A percentile compares a stretch with the other conserved stretches of the same genome.
Evolutionary conservation across 1,284 basidiomycete genomes (phyloP).

Genomic region (Marasmius fiardii): DNA sequence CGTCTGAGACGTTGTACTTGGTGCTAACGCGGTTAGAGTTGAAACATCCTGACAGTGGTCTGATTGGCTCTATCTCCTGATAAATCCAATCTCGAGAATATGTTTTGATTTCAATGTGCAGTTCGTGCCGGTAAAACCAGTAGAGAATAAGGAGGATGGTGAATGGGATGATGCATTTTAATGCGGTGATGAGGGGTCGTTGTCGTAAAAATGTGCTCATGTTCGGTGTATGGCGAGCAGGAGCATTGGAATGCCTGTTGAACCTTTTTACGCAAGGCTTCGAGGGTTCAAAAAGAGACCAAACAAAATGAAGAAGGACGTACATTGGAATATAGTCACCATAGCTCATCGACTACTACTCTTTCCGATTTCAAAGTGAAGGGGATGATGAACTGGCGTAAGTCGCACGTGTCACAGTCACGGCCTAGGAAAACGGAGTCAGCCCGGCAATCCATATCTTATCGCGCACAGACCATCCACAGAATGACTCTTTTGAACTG

Average conservation of each 20-base stretch:
- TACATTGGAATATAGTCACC: constrained; percentile 1
- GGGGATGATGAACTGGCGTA: no score
- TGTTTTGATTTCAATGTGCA: constrained; percentile 78
- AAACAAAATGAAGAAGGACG: neutral
- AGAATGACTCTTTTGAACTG: neutral
- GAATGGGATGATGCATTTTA: constrained; percentile 29
- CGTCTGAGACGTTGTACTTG: constrained; percentile 66
- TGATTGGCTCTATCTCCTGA: constrained; percentile 61
- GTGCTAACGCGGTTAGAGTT: constrained; percentile 45
- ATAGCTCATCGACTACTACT: neutral
- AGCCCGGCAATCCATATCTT: neutral
- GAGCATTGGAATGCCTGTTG: neutral
- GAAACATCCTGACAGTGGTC: constrained; percentile 74
- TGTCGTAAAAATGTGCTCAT: neutral
- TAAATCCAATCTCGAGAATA: constrained; percentile 75
- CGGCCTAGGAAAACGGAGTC: neutral
- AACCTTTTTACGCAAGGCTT: neutral
- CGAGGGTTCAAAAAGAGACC: neutral
- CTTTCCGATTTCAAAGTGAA: no score
- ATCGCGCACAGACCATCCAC: neutral
- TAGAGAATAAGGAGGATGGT: constrained; percentile 39
- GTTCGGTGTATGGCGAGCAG: neutral
- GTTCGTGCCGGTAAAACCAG: constrained; percentile 62
- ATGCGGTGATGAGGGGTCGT: constrained; percentile 10
- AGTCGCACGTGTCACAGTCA: no score